Percentiles rank a stretch among this genome's conserved stretches.
Conservation (phyloP, 2,329 filamentous ascomycete species). For the Claviceps purpurea region DNA sequence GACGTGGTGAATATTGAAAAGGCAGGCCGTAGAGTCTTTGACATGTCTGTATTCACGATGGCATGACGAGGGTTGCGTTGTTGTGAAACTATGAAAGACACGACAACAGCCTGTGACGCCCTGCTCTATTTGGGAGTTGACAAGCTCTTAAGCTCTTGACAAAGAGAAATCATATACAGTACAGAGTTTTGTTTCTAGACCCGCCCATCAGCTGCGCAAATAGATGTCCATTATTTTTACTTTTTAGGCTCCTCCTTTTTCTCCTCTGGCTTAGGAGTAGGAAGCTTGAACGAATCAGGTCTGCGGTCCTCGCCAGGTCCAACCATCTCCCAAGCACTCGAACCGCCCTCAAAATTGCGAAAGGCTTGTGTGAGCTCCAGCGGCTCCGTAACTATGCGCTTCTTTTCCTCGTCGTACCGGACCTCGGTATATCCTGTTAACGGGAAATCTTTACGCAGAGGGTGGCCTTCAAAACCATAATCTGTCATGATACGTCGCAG, state of each 20-base stretch:
- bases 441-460: constrained; percentile 94
- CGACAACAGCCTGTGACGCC: background rate
- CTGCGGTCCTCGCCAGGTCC: constrained; percentile 60
- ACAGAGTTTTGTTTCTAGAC: background rate
- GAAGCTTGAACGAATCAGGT: constrained; percentile 84
- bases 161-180: constrained; percentile 7
- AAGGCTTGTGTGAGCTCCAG: constrained; percentile 96
- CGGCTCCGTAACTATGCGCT: constrained; percentile 95
- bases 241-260: constrained; percentile 89
- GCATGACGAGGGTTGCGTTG: background rate
- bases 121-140: background rate
- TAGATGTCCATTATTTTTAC: constrained; percentile 31
- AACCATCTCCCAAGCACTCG: constrained; percentile 54
- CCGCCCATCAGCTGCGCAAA: background rate
- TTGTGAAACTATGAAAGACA: background rate
- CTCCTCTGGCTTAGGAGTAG: constrained; percentile 87
- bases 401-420: constrained; percentile 98
- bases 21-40: background rate
- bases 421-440: constrained; percentile 97
- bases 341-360: constrained; percentile 92
- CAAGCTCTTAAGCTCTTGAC: constrained; percentile 2
- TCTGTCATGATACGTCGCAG: constrained; percentile 97
- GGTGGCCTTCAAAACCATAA: constrained; percentile 97
- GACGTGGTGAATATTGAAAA: background rate
- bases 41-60: background rate